Evolutionary conservation across 2,329 filamentous ascomycete species (phyloP), one percentile per base, ranked within the genome.

Genomic region (Diaporthe aspalathi): DNA sequence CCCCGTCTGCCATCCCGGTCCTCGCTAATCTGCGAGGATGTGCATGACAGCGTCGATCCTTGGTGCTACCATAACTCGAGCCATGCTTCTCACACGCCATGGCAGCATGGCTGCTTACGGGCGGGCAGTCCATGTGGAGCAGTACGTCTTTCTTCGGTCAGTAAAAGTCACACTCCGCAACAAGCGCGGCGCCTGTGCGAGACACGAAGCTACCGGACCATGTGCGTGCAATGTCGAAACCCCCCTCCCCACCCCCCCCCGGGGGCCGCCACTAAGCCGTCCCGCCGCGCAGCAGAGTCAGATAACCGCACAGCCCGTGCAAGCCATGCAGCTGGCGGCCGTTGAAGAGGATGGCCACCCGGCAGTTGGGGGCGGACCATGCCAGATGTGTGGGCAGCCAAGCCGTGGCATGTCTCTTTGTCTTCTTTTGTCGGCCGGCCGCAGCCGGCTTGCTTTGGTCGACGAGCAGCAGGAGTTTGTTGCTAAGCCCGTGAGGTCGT

Each of bases 361-460:
- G 60, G 60, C 29, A 65, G 60, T 65, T 65, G 60, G 60, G n/a
- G 60, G 60, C n/a, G 45, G 60, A 27, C 29, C 60, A 65, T 50
- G 45, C 60, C 29, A 50, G 60, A 65, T 65, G 60, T 45, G 60
- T 65, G 45, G 29, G 43, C 49, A 29, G n/a, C 22, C 45, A 7
- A 50, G 45, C 60, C n/a, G n/a, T 50, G 60, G 60, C 27, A 65
- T 65, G 60, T 65, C 43, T 27, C 60, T 65, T 50, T 65, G 60
- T 65, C 29, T n/a, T n/a, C n/a, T n/a, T n/a, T n/a, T n/a, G n/a
- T n/a, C n/a, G 12, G n/a, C 20, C 20, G 35, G 27, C 24, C 32
- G 32, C 8, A 8, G 14, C 60, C 20, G 12, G 27, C 12, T 27
- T 5, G 29, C n/a, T n/a, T 1, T 22, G 57, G 24, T 32, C 29